These are phyloP conservation scores for Persicaria maculosa DNA, from an alignment of 148 eudicot genomes.

Conservation along the genomic window DNA sequence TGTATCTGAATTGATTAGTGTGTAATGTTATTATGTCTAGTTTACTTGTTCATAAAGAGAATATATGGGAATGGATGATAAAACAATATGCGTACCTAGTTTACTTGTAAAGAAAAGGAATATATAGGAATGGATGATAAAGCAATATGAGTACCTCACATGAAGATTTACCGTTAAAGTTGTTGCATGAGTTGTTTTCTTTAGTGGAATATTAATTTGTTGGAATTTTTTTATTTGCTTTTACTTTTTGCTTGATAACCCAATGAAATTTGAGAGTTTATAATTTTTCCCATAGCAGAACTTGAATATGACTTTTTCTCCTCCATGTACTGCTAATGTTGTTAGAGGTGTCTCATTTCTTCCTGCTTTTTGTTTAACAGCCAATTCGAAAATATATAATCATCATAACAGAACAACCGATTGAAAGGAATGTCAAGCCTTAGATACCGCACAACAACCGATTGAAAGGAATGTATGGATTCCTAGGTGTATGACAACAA, in stretches of 20 bases:
- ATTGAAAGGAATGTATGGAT: too few relatives aligned
- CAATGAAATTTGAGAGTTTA: background rate
- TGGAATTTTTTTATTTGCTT: background rate
- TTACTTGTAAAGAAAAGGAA: too few relatives aligned
- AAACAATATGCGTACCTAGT: too few relatives aligned
- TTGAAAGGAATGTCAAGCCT: too few relatives aligned
- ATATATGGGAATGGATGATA: too few relatives aligned
- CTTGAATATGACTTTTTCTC: background rate
- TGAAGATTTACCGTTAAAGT: too few relatives aligned
- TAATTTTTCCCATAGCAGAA: background rate
- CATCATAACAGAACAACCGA: too few relatives aligned
- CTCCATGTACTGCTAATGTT: background rate
- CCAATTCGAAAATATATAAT: background rate
- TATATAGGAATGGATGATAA: too few relatives aligned
- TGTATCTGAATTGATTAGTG: background rate
- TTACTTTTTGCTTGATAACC: background rate
- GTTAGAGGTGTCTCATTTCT: background rate
- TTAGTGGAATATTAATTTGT: background rate
- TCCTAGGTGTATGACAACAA: too few relatives aligned
- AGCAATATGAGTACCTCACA: too few relatives aligned
- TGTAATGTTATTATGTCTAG: background rate
- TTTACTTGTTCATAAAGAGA: too few relatives aligned
- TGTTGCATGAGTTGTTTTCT: background rate
- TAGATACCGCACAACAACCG: too few relatives aligned
- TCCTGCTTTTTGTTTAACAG: background rate